A percentile compares a stretch with the other conserved stretches of the same genome.
These are phyloP conservation scores for Jaapia argillacea DNA, from an alignment of 768 basidiomycete genomes.

Conservation along the genomic window DNA sequence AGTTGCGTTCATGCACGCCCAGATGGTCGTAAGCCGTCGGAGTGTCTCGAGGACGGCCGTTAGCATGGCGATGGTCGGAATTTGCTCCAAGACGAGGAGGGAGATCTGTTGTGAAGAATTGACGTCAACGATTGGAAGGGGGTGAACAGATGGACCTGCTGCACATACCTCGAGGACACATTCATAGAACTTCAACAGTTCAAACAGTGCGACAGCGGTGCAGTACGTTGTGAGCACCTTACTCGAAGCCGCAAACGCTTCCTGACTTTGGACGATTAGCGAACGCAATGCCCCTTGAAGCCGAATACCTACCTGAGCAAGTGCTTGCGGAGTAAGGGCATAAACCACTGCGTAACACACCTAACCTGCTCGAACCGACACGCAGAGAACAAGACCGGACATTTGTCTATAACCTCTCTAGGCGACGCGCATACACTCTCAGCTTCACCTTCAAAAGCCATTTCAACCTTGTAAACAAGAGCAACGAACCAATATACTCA, in stretches of 20 bases:
- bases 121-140: neutral
- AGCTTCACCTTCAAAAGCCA: constrained; percentile 24
- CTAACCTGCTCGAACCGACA: constrained; percentile 70
- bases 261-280: too few relatives aligned
- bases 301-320: constrained; percentile 38
- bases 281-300: too few relatives aligned
- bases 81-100: constrained; percentile 37
- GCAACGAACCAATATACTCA: constrained; percentile 17
- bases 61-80: constrained; percentile 41
- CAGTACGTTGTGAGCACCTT: too few relatives aligned
- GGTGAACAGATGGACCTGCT: neutral
- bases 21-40: constrained; percentile 61
- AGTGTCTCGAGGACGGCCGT: constrained; percentile 60
- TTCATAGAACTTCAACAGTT: constrained; percentile 47
- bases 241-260: too few relatives aligned
- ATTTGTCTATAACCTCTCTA: constrained; percentile 29
- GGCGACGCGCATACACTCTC: constrained; percentile 22
- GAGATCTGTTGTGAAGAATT: constrained; percentile 16
- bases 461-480: too few relatives aligned
- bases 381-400: constrained; percentile 37
- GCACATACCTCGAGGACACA: constrained; percentile 16
- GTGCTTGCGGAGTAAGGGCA: constrained; percentile 55
- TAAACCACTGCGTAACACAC: constrained; percentile 60
- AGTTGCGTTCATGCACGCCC: constrained; percentile 67
- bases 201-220: constrained; percentile 49